These are phyloP conservation scores for Neofusicoccum sp. DNA, from an alignment of 2,329 filamentous ascomycete species.

Conservation along the genomic window DNA sequence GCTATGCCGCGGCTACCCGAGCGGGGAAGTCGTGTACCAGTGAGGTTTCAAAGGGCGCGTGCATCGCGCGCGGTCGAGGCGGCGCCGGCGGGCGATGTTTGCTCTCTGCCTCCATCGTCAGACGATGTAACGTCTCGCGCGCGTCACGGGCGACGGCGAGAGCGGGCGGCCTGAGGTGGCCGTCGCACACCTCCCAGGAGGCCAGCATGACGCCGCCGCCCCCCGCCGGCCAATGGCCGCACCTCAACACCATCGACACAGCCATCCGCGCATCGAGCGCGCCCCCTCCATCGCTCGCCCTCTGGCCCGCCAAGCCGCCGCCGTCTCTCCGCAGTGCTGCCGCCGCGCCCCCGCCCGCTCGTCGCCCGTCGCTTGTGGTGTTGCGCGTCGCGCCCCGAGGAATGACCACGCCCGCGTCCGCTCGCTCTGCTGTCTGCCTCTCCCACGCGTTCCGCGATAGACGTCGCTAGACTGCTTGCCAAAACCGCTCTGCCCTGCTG, in stretches of 20 bases:
- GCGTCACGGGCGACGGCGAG: neutral
- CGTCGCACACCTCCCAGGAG: neutral
- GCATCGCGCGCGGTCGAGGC: no score
- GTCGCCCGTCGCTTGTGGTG: neutral
- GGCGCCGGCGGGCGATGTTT: neutral
- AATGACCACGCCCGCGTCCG: constrained; percentile 4
- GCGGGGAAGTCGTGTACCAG: neutral
- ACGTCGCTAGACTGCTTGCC: neutral
- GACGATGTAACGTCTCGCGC: constrained; percentile 3
- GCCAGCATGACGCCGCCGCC: neutral
- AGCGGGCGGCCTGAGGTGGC: neutral
- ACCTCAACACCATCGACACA: neutral
- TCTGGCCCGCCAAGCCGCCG: neutral
- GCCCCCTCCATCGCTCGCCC: neutral
- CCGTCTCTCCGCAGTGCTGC: neutral
- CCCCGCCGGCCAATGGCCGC: constrained; percentile 5
- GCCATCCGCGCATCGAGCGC: neutral
- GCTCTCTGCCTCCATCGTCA: neutral
- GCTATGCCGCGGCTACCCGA: constrained; percentile 19
- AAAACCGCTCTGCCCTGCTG: neutral
- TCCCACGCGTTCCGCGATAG: neutral
- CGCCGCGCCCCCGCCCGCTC: neutral
- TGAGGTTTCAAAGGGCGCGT: neutral
- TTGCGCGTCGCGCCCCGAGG: constrained; percentile 11
- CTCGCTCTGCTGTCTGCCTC: neutral